phyloP scores from a whole-genome alignment of 1,284 basidiomycete genomes.

The Melampsora americana region DNA sequence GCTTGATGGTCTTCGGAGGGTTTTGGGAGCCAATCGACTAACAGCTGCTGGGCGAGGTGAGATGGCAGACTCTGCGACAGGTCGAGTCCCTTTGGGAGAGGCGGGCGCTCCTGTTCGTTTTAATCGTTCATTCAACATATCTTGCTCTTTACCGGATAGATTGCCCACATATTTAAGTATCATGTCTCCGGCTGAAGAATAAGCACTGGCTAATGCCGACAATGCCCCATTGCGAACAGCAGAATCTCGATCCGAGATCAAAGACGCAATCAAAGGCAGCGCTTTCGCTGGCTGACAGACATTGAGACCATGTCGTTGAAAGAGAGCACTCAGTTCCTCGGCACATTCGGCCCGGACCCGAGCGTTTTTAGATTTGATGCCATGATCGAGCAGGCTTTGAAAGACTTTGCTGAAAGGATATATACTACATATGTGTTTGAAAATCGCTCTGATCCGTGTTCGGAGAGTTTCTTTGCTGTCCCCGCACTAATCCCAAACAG shows the following conservation, averaged over 20 bases:
- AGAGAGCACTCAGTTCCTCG: slow-evolving; percentile 72
- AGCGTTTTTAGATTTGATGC: slow-evolving; percentile 80
- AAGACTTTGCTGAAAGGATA: slow-evolving; percentile 89
- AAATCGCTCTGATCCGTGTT: slow-evolving; percentile 57
- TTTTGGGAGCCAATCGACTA: slow-evolving; percentile 16
- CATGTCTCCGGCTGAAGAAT: slow-evolving; percentile 76
- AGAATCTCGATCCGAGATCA: slow-evolving; percentile 84
- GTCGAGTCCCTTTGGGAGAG: slow-evolving; percentile 33
- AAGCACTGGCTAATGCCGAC: slow-evolving; percentile 74
- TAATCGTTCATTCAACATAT: slow-evolving; percentile 82
- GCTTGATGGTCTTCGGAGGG: slow-evolving; percentile 62
- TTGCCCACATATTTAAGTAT: slow-evolving; percentile 75
- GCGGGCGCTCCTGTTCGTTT: slow-evolving; percentile 65
- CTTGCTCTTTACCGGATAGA: slow-evolving; percentile 79
- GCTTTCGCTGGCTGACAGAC: slow-evolving; percentile 71
- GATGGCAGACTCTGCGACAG: slow-evolving; percentile 30
- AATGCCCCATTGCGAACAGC: slow-evolving; percentile 79
- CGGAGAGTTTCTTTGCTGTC: slow-evolving; percentile 58
- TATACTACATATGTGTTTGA: slow-evolving; percentile 60
- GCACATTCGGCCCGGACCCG: slow-evolving; percentile 81
- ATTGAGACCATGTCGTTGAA: slow-evolving; percentile 77
- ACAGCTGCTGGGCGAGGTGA: slow-evolving; percentile 24
- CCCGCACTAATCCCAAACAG: slow-evolving; percentile 55
- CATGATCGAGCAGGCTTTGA: slow-evolving; percentile 77
- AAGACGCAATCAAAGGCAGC: slow-evolving; percentile 71